phyloP scores from a whole-genome alignment of 768 basidiomycete species.

The Russula brevipes region DNA sequence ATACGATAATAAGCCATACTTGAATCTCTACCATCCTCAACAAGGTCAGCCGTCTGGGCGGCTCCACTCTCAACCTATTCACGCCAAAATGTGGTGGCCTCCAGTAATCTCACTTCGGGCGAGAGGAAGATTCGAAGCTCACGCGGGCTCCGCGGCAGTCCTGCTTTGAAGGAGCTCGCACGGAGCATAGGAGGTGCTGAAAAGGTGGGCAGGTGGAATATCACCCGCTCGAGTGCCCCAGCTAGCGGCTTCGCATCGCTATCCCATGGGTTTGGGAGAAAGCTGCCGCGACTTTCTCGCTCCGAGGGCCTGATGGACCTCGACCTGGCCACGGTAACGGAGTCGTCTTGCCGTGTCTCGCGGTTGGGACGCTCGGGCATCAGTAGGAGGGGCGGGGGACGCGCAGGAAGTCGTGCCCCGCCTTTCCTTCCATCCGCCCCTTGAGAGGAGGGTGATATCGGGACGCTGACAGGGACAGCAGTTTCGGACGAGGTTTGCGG shows the following conservation, averaged over 20 bases:
- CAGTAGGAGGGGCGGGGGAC: not conserved
- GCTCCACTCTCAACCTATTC: not conserved
- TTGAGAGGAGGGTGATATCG: not conserved
- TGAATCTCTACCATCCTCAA: not conserved
- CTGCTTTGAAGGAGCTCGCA: not conserved
- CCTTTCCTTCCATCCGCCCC: not conserved
- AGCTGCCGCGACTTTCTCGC: not conserved
- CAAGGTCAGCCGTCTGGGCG: too few species aligned
- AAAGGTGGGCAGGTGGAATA: not conserved
- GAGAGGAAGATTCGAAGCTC: not conserved
- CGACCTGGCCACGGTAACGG: not conserved
- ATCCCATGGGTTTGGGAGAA: slow-evolving; percentile 15
- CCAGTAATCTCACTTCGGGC: not conserved
- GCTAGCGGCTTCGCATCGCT: not conserved
- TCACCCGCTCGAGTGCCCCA: not conserved
- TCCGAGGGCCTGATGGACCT: not conserved
- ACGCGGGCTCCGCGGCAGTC: not conserved
- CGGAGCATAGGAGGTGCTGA: not conserved
- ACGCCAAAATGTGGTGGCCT: not conserved
- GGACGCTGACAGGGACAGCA: not conserved
- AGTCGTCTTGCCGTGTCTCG: not conserved
- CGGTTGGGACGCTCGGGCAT: not conserved
- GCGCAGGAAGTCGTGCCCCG: not conserved
- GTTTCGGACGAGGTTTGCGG: not conserved
- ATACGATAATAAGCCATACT: not conserved